Evolutionary conservation across 495 filamentous ascomycete genomes (phyloP).

Genomic region (Staphylotrichum tortipilum): DNA sequence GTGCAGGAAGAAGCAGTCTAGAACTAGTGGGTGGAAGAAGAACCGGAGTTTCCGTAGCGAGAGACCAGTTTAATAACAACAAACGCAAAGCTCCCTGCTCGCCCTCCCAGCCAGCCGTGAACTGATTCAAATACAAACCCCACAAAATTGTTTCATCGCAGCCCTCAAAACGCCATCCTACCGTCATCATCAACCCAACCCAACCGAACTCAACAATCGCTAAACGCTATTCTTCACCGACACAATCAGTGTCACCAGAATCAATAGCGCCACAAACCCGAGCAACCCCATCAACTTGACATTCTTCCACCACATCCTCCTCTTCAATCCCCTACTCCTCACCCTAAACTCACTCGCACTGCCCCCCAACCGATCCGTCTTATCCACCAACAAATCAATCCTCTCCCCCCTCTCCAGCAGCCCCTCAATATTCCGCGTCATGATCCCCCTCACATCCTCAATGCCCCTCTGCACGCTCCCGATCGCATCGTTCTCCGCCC

Average conservation of each 20-base stretch:
- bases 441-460: conserved; percentile 86
- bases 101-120: not conserved
- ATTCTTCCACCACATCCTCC: conserved; percentile 99
- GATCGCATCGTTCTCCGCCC: conserved; percentile 82
- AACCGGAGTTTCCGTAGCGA: not conserved
- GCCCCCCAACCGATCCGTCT: conserved; percentile 84
- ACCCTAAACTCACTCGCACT: conserved; percentile 83
- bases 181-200: conserved; percentile 2
- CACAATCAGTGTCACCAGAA: conserved; percentile 50
- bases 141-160: no score
- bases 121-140: not conserved
- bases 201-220: not conserved
- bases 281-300: conserved; percentile 84
- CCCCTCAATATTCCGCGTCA: conserved; percentile 98
- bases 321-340: conserved; percentile 72
- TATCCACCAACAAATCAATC: conserved; percentile 92
- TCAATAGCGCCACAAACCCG: conserved; percentile 69
- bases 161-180: not conserved
- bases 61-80: not conserved
- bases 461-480: conserved; percentile 78
- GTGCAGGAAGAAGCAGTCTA: no score
- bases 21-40: no score
- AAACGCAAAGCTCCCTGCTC: not conserved
- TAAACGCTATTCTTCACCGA: conserved; percentile 29
- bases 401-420: conserved; percentile 89